Base-by-base conservation (phyloP, 768 basidiomycete species). In the Tricholoma terreum region DNA sequence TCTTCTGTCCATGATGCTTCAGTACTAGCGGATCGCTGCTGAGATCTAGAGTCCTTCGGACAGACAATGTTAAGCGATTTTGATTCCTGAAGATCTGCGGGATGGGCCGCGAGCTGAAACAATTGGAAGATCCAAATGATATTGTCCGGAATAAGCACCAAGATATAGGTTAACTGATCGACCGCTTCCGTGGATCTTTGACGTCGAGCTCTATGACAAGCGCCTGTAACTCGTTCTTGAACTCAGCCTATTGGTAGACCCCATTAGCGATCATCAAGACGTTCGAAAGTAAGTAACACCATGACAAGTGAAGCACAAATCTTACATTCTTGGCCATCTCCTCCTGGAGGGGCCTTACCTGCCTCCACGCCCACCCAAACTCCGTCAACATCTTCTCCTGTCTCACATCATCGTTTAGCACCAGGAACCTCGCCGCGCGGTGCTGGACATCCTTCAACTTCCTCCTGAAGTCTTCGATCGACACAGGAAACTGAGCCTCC, bases 281-380 rank as follows among this genome's bases (percentile, higher is more conserved):
- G 17, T 24, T 4, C 24, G 24, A 17, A 15, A 4, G 8, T n/a
- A 10, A 14, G 14, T n/a, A n/a, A n/a, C n/a, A n/a, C n/a, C n/a
- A n/a, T n/a, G n/a, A n/a, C n/a, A n/a, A n/a, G n/a, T n/a, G n/a
- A 17, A 48, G 15, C 45, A 46, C 24, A 6, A 27, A 27, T 68
- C 80, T 60, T 60, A 84, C 81, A 58, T 80, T 75, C 30, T 65
- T 63, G 34, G 71, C 64, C 62, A 75, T 83, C 4, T 68, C 67
- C 0, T 73, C 66, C 35, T 70, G 59, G 42, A 86, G 71, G 2
- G 80, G 75, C 12, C 71, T 61, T 17, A 80, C 78, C 53, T 80
- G 78, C 38, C 77, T 72, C 70, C 72, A 82, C 0, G 76, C 74
- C 85, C 85, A 87, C 0, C 72, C 69, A 64, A 73, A 85, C 52